Evolutionary conservation across 768 basidiomycete species (phyloP), one percentile per base, ranked within the genome.

Genomic region (Serendipita sp.): DNA sequence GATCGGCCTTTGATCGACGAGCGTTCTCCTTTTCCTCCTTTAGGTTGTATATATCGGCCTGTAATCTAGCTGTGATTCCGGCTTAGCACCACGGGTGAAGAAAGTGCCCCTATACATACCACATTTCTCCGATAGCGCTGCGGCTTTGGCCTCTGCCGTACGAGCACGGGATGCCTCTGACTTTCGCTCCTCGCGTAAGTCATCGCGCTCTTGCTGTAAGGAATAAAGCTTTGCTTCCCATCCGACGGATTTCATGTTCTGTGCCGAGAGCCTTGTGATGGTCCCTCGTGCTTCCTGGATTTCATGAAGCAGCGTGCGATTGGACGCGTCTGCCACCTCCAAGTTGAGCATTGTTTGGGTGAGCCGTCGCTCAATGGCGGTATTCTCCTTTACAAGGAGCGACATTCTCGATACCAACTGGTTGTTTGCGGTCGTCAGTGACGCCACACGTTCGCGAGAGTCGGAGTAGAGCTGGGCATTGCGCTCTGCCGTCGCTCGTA

Each of bases 281-380:
- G 80, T 78, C 20, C 77, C 75, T 64, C 83, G 81, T 17, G 86
- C 82, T 62, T 87, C 87, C 61, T 89, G 83, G 33, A 93, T 76
- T 67, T 92, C 87, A 43, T 83, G 79, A 28, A 87, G 71, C 13
- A 88, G 75, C 3, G 81, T 79, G 70, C 88, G 87, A 68, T 83
- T 88, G 9, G 90, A 86, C 1, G 81, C 77, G 67, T 95, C 92
- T 1, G 84, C 78, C 34, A 90, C 79, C 72, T 95, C 92, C 61
- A 80, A 87, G 70, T 90, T 87, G 44, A 90, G 76, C 17, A 90
- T 74, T 17, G 88, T 85, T 70, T 90, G 86, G 4, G 83, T 84
- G 34, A 92, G 76, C 34, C 85, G 81, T 89, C 82, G 85, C 67
- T 88, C 81, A 17, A 87, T 70, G 20, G 76, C 71, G 2, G 77